Evolutionary conservation across 2,329 filamentous ascomycete genomes (phyloP), one percentile per base, ranked within the genome.

Genomic region (Cadophora luteo-olivacea): DNA sequence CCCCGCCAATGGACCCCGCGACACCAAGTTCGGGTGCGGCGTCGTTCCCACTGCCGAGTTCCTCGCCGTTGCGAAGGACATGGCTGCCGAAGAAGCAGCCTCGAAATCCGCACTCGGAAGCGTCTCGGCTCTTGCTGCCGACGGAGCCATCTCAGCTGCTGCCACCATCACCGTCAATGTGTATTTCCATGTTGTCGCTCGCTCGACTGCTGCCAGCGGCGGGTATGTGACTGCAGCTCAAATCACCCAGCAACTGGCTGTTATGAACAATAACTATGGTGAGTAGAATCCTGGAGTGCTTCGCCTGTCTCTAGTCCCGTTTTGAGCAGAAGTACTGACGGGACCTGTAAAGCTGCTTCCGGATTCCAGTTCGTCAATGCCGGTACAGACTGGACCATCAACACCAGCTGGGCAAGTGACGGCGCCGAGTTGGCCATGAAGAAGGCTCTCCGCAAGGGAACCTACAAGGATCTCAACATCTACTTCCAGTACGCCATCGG

Each of bases 381-480:
- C 16, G 77, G 74, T 12, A 76, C 71, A 65, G 76, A 76, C 14
- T 74, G 72, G 16, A 79, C 77, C 55, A 73, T 77, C 69, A 80
- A 80, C 71, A 64, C 66, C 8, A 55, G 9, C 45, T 80, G 78
- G 78, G 75, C 73, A 49, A 69, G 70, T 48, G 76, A 81, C 69
- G 65, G 69, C 38, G 71, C 72, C 61, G 80, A 84, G 74, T 69
- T 80, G 51, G 77, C 74, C 55, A 84, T 84, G 82, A 84, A 84
- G 79, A 74, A 74, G 25, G 72, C 80, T 33, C 80, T 85, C 55
- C 81, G 82, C 74, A 79, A 82, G 76, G 79, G 78, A 60, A 72
- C 72, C 66, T 78, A 78, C 69, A 72, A 74, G 62, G 73, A 72
- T 32, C 70, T 79, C 41, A 79, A 79, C 54, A 57, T 79, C 14